These are phyloP conservation scores for Ogataea glucozyma DNA, from an alignment of 805 yeast species.

Conservation along the genomic window DNA sequence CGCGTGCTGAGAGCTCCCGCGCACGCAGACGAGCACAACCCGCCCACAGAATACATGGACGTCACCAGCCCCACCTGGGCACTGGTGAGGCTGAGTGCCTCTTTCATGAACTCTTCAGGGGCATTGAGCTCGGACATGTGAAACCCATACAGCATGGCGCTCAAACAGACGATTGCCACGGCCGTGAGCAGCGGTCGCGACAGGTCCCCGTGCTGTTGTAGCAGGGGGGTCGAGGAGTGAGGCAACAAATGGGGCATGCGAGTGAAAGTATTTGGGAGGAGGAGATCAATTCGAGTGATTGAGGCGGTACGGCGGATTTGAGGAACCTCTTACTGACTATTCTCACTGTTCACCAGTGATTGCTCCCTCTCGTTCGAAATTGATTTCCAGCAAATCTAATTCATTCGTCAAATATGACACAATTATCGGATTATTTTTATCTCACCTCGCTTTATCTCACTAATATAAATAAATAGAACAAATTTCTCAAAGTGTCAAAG, in stretches of 20 bases:
- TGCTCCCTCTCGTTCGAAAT: no score
- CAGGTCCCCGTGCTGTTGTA: constrained; percentile 2
- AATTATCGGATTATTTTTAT: no score
- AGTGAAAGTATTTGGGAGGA: not conserved
- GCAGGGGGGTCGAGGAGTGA: constrained; percentile 4
- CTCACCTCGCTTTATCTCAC: no score
- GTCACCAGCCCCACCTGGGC: constrained; percentile 71
- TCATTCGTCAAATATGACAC: no score
- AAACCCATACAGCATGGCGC: constrained; percentile 88
- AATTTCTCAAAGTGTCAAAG: not conserved
- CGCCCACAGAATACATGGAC: constrained; percentile 81
- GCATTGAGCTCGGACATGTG: constrained; percentile 95
- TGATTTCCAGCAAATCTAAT: no score
- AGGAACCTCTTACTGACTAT: no score
- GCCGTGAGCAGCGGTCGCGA: constrained; percentile 39
- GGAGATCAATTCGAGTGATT: no score
- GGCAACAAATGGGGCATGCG: not conserved
- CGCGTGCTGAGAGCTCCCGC: constrained; percentile 66
- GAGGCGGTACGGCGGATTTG: no score
- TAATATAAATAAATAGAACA: no score
- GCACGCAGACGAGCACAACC: constrained; percentile 68
- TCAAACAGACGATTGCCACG: constrained; percentile 64
- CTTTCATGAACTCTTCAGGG: constrained; percentile 62
- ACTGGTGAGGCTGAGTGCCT: constrained; percentile 29
- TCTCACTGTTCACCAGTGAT: no score